Base-by-base conservation (phyloP, 2,329 filamentous ascomycete species). In the Ophiostoma tasmaniense region DNA sequence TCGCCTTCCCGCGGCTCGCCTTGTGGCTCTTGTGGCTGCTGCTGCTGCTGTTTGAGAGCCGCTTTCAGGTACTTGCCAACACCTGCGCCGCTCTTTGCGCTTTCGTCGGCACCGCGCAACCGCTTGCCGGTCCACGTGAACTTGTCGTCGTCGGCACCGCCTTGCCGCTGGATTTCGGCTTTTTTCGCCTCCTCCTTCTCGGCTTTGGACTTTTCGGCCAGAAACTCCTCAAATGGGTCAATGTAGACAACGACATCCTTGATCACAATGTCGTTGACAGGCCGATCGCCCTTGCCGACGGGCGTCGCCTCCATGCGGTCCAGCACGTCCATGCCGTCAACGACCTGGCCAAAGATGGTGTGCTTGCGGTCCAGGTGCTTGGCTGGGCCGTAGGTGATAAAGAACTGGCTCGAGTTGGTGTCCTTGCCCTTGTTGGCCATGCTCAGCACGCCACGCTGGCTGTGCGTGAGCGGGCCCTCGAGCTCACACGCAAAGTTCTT, bases 401-500 rank as follows among this genome's bases (percentile, higher is more conserved):
- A 99, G 77, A 89, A 99, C 78, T 99, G 95, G 73, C 88, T 92
- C 10, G 91, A 95, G 79, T 99, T 99, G 28, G 94, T 98, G 76
- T 97, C 94, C 76, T 97, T 97, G 70, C 95, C 95, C 77, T 99
- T 99, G 79, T 99, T 99, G 55, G 95, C 95, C 95, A 99, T 99
- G 73, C 90, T 93, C 33, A 96, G 76, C 0, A 93, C 86, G 14
- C 95, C 95, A 35, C 93, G 84, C 0, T 84, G 81, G 75, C 92
- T 90, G 75, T 99, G 95, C n/a, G 89, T 90, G 55, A 93, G 79
- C 0, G 94, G 92, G 0, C 93, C 93, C 20, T 97, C 93, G 72
- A 98, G 90, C 77, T 99, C 95, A 77, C 99, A 95, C 67, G 90
- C 84, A 75, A 99, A 99, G 71, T 93, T 91, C 79, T 96, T 96